Evolutionary conservation across 2,329 filamentous ascomycete genomes (phyloP).

Genomic region (Penicillium olsonii): DNA sequence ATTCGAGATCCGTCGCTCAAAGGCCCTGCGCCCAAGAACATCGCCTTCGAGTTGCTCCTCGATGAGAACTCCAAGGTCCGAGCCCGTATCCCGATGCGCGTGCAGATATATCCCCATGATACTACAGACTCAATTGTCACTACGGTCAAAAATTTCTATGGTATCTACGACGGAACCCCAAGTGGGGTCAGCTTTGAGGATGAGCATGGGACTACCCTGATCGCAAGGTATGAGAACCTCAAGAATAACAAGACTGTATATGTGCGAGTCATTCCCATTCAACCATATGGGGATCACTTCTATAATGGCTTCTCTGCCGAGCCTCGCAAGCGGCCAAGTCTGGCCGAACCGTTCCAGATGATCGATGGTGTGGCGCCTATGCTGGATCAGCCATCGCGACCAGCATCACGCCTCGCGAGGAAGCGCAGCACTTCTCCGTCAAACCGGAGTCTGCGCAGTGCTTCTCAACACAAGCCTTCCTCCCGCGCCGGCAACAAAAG

Average conservation of each 20-base stretch:
- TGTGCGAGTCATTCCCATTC: conserved; percentile 73
- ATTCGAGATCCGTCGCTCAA: conserved; percentile 40
- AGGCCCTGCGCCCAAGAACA: conserved; percentile 56
- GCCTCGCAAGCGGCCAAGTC: conserved; percentile 58
- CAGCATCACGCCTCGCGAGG: conserved; percentile 69
- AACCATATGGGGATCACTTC: conserved; percentile 53
- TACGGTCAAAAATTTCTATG: conserved; percentile 98
- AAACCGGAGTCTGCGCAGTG: conserved; percentile 72
- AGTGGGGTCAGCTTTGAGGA: conserved; percentile 96
- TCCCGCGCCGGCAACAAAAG: conserved; percentile 69
- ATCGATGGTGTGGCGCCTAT: conserved; percentile 53
- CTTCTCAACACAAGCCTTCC: conserved; percentile 72
- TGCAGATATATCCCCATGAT: conserved; percentile 91
- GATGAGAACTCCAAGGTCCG: conserved; percentile 59
- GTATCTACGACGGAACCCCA: conserved; percentile 78
- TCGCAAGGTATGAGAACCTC: conserved; percentile 96
- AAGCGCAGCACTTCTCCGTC: conserved; percentile 78
- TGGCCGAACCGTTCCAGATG: conserved; percentile 67
- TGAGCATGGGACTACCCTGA: conserved; percentile 81
- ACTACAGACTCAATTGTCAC: conserved; percentile 97
- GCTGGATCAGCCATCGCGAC: conserved; percentile 63
- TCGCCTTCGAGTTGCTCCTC: conserved; percentile 64
- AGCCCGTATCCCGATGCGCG: conserved; percentile 66
- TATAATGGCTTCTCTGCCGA: conserved; percentile 52
- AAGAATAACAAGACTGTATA: conserved; percentile 89